These are phyloP conservation scores for Rhynchosporium agropyri DNA, from an alignment of 2,329 filamentous ascomycete genomes.

Conservation along the genomic window DNA sequence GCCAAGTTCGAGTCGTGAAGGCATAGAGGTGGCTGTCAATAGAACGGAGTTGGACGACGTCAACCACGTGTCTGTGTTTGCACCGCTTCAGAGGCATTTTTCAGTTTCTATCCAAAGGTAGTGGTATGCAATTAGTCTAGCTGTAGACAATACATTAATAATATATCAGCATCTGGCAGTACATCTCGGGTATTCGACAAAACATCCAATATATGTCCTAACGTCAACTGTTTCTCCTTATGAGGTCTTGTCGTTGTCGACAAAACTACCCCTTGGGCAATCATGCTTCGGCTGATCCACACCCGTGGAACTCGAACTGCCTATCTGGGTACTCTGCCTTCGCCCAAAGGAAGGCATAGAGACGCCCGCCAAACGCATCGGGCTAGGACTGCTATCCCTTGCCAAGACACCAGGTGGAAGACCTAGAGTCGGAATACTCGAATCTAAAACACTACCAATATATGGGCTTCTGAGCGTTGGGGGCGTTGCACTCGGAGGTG, in stretches of 20 bases:
- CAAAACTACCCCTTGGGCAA: constrained; percentile 35
- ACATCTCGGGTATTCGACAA: constrained; percentile 1
- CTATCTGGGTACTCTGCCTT: constrained; percentile 33
- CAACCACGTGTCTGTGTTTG: background rate
- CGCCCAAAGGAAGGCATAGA: constrained; percentile 31
- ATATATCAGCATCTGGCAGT: background rate
- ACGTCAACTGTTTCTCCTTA: background rate
- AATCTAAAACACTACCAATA: constrained; percentile 53
- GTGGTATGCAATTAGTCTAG: background rate
- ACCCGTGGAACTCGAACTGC: constrained; percentile 18
- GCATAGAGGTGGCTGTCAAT: background rate
- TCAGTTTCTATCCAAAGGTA: constrained; percentile 2
- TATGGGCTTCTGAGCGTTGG: constrained; percentile 36
- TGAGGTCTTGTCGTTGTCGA: constrained; percentile 23
- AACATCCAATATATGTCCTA: background rate
- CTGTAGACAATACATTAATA: background rate
- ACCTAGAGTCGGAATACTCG: constrained; percentile 61
- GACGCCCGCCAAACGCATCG: constrained; percentile 33
- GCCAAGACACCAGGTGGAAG: constrained; percentile 58
- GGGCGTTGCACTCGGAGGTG: constrained; percentile 42
- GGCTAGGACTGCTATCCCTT: constrained; percentile 35
- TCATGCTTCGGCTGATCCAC: constrained; percentile 22
- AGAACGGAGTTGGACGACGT: background rate
- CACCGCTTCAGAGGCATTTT: background rate
- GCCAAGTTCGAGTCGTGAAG: background rate